These are phyloP conservation scores for Boletus reticulatus DNA, from an alignment of 768 basidiomycete species.

Conservation along the genomic window DNA sequence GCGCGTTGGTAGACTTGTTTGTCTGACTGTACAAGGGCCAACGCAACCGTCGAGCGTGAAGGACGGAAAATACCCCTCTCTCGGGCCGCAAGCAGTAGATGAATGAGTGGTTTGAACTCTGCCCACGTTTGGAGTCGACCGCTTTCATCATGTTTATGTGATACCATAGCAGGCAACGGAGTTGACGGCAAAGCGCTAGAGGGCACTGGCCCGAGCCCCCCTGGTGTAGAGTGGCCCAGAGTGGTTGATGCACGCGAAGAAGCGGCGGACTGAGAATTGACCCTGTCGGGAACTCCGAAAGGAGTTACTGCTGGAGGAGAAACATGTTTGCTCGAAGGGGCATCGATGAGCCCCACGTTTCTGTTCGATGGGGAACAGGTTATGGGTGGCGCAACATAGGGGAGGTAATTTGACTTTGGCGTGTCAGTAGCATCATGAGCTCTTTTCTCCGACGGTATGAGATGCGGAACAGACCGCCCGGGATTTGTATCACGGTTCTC, in stretches of 20 bases:
- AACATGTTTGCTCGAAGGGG: not conserved
- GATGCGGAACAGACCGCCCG: conserved; percentile 1
- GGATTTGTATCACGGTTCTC: conserved; percentile 2
- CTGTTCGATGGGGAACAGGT: conserved; percentile 6
- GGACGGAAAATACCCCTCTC: conserved; percentile 33
- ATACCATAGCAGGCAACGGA: not conserved
- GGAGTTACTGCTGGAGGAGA: not conserved
- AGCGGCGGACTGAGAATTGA: conserved; percentile 3
- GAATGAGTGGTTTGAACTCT: conserved; percentile 32
- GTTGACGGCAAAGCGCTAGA: conserved; percentile 4
- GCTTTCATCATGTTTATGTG: conserved; percentile 4
- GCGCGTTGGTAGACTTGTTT: conserved; percentile 23
- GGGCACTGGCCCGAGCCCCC: not conserved
- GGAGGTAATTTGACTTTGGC: not conserved
- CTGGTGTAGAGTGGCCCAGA: not conserved
- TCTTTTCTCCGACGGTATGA: not conserved
- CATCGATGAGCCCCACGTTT: conserved; percentile 3
- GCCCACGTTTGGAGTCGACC: conserved; percentile 13
- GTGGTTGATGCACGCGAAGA: conserved; percentile 2
- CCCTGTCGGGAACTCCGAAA: not conserved
- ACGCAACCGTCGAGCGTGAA: conserved; percentile 39
- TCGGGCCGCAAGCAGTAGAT: conserved; percentile 20
- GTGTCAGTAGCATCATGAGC: not conserved
- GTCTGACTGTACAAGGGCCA: conserved; percentile 31
- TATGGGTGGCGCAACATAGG: conserved; percentile 1